A percentile compares a stretch with the other conserved stretches of the same genome.
phyloP scores from a whole-genome alignment of 2,329 filamentous ascomycete species.

The Talaromyces sp. region DNA sequence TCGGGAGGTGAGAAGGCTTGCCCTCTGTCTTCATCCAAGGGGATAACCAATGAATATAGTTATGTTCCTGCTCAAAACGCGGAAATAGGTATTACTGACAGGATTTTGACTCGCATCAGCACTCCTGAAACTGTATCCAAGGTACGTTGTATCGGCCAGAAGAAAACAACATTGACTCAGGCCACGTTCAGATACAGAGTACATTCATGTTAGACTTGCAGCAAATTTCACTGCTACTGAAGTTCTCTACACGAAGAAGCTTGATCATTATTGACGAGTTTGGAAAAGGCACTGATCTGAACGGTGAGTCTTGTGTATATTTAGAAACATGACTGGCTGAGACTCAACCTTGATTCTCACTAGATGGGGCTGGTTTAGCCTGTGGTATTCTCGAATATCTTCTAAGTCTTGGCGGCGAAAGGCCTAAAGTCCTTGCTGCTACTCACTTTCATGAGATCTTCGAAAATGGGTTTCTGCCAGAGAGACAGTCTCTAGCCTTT shows the following conservation, averaged over 20 bases:
- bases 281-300: conserved; percentile 62
- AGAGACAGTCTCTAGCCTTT: conserved; percentile 45
- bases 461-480: conserved; percentile 50
- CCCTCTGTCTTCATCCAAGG: background rate
- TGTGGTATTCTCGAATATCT: conserved; percentile 58
- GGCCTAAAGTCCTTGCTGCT: conserved; percentile 57
- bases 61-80: conserved; percentile 79
- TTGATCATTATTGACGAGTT: conserved; percentile 93
- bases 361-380: conserved; percentile 60
- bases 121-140: conserved; percentile 65
- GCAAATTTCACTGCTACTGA: conserved; percentile 73
- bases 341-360: background rate
- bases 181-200: conserved; percentile 49
- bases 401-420: conserved; percentile 42
- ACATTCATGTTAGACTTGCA: conserved; percentile 79
- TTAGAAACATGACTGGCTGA: background rate
- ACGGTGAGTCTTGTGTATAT: conserved; percentile 31
- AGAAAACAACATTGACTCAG: background rate
- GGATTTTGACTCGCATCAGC: conserved; percentile 79
- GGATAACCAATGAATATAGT: conserved; percentile 41
- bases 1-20: conserved; percentile 53
- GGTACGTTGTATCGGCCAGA: conserved; percentile 22
- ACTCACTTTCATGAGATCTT: conserved; percentile 59
- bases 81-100: conserved; percentile 81
- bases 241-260: conserved; percentile 67